These are phyloP conservation scores for Fusarium sp. DNA, from an alignment of 2,329 filamentous ascomycete genomes.

Conservation along the genomic window DNA sequence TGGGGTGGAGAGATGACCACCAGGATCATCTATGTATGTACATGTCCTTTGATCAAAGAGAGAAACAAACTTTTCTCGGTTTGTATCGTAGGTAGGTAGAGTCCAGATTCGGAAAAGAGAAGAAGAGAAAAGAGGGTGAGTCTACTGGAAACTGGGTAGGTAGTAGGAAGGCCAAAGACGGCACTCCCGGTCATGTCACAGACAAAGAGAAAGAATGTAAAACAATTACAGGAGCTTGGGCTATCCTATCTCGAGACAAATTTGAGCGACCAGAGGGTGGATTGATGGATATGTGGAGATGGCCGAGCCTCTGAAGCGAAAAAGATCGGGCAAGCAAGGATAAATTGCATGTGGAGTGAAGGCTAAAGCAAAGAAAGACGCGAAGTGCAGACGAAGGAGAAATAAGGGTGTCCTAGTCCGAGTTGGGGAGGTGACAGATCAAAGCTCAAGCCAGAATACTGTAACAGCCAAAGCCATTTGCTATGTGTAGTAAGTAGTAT, in stretches of 20 bases:
- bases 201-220: slow-evolving; percentile 12
- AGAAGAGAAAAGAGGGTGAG: not conserved
- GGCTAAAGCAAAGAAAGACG: slow-evolving; percentile 23
- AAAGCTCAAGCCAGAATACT: slow-evolving; percentile 1
- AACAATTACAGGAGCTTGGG: slow-evolving; percentile 14
- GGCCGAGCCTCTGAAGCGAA: slow-evolving; percentile 17
- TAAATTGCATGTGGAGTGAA: slow-evolving; percentile 33
- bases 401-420: slow-evolving; percentile 27
- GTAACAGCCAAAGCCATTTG: slow-evolving; percentile 6
- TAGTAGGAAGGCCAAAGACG: not conserved
- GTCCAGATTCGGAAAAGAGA: not conserved
- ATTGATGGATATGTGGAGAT: slow-evolving; percentile 34
- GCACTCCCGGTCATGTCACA: slow-evolving; percentile 12
- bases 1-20: slow-evolving; percentile 31
- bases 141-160: not conserved
- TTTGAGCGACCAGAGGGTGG: slow-evolving; percentile 3
- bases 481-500: not conserved
- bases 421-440: slow-evolving; percentile 31
- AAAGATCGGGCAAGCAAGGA: slow-evolving; percentile 31
- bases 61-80: not conserved
- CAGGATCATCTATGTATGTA: slow-evolving; percentile 34
- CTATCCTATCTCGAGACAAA: slow-evolving; percentile 32
- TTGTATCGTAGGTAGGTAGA: not conserved
- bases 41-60: slow-evolving; percentile 11
- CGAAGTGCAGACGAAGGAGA: slow-evolving; percentile 36